phyloP scores from a whole-genome alignment of 306 rosid species.

The Malus fusca region DNA sequence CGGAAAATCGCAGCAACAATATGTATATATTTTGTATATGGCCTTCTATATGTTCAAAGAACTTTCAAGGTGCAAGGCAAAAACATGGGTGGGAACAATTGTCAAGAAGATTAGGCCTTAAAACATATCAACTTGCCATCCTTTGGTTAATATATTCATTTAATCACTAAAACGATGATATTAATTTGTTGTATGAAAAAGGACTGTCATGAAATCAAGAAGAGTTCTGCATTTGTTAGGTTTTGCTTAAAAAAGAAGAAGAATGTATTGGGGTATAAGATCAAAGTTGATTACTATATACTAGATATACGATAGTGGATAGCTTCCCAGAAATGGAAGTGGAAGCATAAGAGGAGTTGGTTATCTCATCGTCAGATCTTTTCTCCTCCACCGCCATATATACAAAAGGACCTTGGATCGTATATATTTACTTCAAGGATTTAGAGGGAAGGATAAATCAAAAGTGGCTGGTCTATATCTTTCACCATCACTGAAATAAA shows the following conservation, averaged over 20 bases:
- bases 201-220: background rate
- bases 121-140: background rate
- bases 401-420: background rate
- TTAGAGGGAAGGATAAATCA: background rate
- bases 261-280: background rate
- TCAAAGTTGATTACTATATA: background rate
- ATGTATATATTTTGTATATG: too few species aligned
- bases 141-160: too few species aligned
- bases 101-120: background rate
- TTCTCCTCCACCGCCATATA: background rate
- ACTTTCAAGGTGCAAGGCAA: background rate
- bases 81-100: background rate
- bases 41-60: too few species aligned
- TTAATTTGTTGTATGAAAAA: background rate
- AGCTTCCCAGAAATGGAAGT: background rate
- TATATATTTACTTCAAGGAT: background rate
- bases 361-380: background rate
- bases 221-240: background rate
- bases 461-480: background rate
- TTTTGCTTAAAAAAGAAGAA: background rate
- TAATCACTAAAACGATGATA: too few species aligned
- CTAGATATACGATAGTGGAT: background rate
- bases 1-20: background rate
- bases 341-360: background rate
- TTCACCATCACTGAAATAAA: background rate